Conservation (phyloP, 2,329 filamentous ascomycete species). For the Stenocarpella maydis region DNA sequence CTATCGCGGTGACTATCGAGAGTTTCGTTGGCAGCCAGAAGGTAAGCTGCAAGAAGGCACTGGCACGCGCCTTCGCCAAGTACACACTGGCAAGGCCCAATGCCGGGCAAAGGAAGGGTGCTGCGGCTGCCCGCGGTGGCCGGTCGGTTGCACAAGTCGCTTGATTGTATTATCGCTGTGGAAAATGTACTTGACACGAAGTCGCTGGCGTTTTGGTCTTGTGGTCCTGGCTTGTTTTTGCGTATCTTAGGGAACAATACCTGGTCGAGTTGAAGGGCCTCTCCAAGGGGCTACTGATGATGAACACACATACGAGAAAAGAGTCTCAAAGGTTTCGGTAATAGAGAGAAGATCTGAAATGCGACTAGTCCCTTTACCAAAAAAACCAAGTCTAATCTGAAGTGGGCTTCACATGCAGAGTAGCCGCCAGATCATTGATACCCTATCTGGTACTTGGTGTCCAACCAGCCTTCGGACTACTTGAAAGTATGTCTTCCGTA, state of each 20-base stretch:
- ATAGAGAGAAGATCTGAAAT: conserved; percentile 14
- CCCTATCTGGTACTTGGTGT: not conserved
- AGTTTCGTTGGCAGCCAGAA: conserved; percentile 97
- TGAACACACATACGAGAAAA: conserved; percentile 25
- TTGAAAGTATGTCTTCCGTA: not conserved
- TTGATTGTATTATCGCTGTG: conserved; percentile 3
- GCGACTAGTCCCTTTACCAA: not conserved
- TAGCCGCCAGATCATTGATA: not conserved
- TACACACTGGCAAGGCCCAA: conserved; percentile 71
- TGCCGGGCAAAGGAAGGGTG: conserved; percentile 43
- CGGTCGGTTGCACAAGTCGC: conserved; percentile 33
- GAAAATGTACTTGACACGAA: conserved; percentile 14
- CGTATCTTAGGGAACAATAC: conserved; percentile 17
- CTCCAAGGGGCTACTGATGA: conserved; percentile 15
- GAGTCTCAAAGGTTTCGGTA: conserved; percentile 21
- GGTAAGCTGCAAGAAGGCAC: conserved; percentile 95
- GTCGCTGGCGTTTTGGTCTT: conserved; percentile 30
- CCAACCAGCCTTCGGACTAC: not conserved
- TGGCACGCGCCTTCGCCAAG: conserved; percentile 94
- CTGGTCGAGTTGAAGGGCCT: conserved; percentile 7
- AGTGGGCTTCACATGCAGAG: no score
- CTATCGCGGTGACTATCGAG: conserved; percentile 95
- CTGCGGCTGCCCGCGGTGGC: conserved; percentile 38
- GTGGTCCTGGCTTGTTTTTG: conserved; percentile 7
- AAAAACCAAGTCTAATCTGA: no score